Conservation (phyloP, 2,329 filamentous ascomycete genomes). For the Cytospora schulzeri region DNA sequence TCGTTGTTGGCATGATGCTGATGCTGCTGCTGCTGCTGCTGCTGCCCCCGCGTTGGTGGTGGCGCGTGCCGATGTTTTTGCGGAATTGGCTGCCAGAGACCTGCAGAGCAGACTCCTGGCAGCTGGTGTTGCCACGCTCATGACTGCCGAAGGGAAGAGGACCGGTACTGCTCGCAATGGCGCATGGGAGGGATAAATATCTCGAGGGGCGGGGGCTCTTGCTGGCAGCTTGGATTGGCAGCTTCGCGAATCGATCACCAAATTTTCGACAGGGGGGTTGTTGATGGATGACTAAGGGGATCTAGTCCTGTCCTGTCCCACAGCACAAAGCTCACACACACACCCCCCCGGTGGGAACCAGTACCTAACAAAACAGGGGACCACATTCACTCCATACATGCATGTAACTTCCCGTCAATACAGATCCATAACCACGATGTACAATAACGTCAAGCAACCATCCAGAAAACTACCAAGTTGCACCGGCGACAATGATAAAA, state of each 20-base stretch:
- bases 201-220: constrained; percentile 13
- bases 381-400: too few relatives aligned
- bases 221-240: constrained; percentile 9
- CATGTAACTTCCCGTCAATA: too few relatives aligned
- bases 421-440: too few relatives aligned
- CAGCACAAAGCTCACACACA: neutral
- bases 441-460: neutral
- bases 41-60: constrained; percentile 30
- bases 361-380: neutral
- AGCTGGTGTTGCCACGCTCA: constrained; percentile 57
- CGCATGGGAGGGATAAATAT: constrained; percentile 1
- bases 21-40: too few relatives aligned
- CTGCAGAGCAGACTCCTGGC: constrained; percentile 56
- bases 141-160: constrained; percentile 39
- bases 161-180: constrained; percentile 26
- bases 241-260: constrained; percentile 25
- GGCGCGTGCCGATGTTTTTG: constrained; percentile 31
- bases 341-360: neutral
- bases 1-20: constrained; percentile 39
- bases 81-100: constrained; percentile 45
- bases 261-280: constrained; percentile 25
- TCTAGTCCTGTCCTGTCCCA: too few relatives aligned
- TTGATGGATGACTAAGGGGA: constrained; percentile 20
- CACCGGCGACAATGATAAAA: neutral
- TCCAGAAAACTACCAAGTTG: neutral